A percentile compares a stretch with the other conserved stretches of the same genome.
Conservation (phyloP, 2,329 filamentous ascomycete species). For the Cyphellophora europaea region DNA sequence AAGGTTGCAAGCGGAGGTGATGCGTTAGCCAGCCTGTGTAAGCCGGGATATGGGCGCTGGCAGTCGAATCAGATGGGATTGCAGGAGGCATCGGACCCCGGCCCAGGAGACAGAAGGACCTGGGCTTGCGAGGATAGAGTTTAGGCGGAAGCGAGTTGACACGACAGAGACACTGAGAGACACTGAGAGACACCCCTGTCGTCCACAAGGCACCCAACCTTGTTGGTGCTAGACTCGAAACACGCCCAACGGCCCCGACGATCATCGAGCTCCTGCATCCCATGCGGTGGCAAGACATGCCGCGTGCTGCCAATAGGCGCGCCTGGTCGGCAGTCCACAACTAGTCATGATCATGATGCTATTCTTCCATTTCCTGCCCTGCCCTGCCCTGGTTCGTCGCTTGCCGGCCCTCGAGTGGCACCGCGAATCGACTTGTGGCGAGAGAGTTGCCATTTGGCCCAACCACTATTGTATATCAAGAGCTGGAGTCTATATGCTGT, state of each 20-base stretch:
- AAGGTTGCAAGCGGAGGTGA: slow-evolving; percentile 3
- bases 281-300: slow-evolving; percentile 1
- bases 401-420: no score
- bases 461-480: no score
- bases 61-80: slow-evolving; percentile 1
- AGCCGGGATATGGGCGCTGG: slow-evolving; percentile 1
- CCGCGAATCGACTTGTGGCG: no score
- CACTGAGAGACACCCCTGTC: background rate
- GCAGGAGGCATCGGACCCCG: slow-evolving; percentile 2
- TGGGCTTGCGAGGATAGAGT: slow-evolving; percentile 1
- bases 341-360: slow-evolving; percentile 2
- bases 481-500: no score
- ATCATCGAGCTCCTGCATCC: slow-evolving; percentile 10
- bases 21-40: slow-evolving; percentile 1
- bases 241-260: slow-evolving; percentile 18
- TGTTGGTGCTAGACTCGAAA: slow-evolving; percentile 11
- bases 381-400: no score
- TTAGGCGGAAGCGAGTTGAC: slow-evolving; percentile 1
- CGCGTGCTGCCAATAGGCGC: background rate
- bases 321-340: background rate
- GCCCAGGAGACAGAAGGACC: slow-evolving; percentile 1
- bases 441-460: no score
- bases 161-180: background rate
- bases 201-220: slow-evolving; percentile 1
- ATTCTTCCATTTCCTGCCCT: no score